Base-by-base conservation (phyloP, 371 early-diverging fungal species). In the Gilbertella persicaria region DNA sequence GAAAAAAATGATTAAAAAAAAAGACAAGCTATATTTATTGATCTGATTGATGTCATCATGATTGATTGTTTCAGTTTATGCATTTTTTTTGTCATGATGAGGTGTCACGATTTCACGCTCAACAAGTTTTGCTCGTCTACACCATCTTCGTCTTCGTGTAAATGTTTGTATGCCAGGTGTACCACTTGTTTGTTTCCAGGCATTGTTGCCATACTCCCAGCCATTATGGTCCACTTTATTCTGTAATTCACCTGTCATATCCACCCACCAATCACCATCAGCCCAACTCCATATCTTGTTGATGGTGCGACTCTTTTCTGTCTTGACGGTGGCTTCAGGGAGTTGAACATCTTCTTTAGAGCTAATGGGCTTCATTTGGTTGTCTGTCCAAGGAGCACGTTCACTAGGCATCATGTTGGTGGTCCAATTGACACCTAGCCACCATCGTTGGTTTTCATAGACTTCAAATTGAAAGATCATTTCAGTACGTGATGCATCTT, bases 251-350 rank as follows among this genome's bases (percentile, higher is more conserved):
- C 70, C 70, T 3, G 73, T 76, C 76, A 76, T 76, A 45, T 76
- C 76, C 5, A 76, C 76, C 76, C 76, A 76, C 76, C 76, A 76
- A 49, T 76, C 76, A 13, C 58, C 60, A 26, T 76, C 76, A 0
- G 55, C 73, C 76, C 76, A 76, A 7, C 45, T 58, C 76, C 76
- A 76, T 13, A 55, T 49, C 37, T 76, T 76, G 20, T 45, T 45
- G 4, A 55, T 68, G 1, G 55, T 64, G 5, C 47, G 51, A 20
- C 67, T 20, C 38, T 62, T 50, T 13, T 43, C 35, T 2, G 51
- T 49, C 5, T 53, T 55, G 5, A 58, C 29, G 0, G 59, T 64
- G 1, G 66, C 12, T 37, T 61, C 62, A 13, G 76, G 76, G n/a
- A 76, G 36, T 17, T 64, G 21, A 43, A 76, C 67, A 4, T 57